These are phyloP conservation scores for Chytridium lagenaria DNA, from an alignment of 371 early-diverging fungal species.

Conservation along the genomic window DNA sequence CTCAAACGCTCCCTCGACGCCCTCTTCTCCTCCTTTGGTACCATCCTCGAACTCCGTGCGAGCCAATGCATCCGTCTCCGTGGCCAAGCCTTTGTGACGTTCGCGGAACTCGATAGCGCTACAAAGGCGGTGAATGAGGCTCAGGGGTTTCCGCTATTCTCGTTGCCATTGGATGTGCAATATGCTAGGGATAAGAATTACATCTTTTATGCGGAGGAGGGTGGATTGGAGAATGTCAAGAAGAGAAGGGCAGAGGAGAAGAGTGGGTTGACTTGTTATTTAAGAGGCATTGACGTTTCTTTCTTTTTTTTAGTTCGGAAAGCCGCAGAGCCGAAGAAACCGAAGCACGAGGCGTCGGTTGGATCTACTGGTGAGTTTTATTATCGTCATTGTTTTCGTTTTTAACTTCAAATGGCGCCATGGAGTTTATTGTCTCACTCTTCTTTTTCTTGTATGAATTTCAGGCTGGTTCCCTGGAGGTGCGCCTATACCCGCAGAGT, in stretches of 20 bases:
- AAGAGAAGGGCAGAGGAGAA: constrained; percentile 62
- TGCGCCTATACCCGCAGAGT: constrained; percentile 65
- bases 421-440: constrained; percentile 22
- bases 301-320: constrained; percentile 35
- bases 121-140: constrained; percentile 59
- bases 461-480: constrained; percentile 39
- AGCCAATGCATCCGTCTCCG: constrained; percentile 72
- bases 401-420: not conserved
- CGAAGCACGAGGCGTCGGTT: constrained; percentile 41
- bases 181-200: constrained; percentile 47
- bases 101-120: constrained; percentile 66
- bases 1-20: constrained; percentile 54
- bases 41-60: constrained; percentile 72
- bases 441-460: not conserved
- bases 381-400: not conserved
- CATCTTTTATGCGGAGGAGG: constrained; percentile 35
- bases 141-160: constrained; percentile 65
- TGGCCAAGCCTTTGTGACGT: constrained; percentile 85
- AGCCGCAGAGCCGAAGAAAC: constrained; percentile 44
- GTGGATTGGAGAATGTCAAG: constrained; percentile 54
- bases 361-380: constrained; percentile 37
- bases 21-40: constrained; percentile 63
- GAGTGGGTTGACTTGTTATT: constrained; percentile 50
- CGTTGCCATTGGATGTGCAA: constrained; percentile 61
- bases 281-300: not conserved